Evolutionary conservation across 1,284 basidiomycete species (phyloP).

Genomic region (Cronartium ribicola): DNA sequence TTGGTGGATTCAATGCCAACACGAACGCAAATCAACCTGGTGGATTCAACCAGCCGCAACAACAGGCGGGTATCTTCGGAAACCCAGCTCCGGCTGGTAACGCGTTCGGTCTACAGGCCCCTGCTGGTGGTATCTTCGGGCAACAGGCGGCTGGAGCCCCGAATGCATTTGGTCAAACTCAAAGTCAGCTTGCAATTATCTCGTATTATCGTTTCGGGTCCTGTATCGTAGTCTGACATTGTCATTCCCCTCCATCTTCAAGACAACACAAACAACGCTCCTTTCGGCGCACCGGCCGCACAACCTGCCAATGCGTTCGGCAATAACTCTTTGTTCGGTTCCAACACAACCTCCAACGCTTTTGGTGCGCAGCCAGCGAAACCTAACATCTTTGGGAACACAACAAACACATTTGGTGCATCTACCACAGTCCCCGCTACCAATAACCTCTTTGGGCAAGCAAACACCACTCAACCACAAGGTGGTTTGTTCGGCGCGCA

Average conservation of each 20-base stretch:
- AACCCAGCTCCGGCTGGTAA: slow-evolving; percentile 6
- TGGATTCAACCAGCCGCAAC: slow-evolving; percentile 39
- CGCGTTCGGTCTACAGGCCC: slow-evolving; percentile 32
- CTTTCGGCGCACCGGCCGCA: slow-evolving; percentile 29
- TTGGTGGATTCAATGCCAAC: slow-evolving; percentile 27
- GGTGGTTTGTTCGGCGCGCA: slow-evolving; percentile 32
- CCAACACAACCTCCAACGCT: slow-evolving; percentile 21
- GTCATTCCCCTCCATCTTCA: neutral
- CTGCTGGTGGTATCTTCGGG: slow-evolving; percentile 35
- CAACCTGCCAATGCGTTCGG: slow-evolving; percentile 35
- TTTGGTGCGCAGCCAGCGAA: slow-evolving; percentile 35
- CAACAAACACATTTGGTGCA: slow-evolving; percentile 29
- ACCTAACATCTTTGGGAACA: slow-evolving; percentile 36
- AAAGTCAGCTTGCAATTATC: slow-evolving; percentile 7
- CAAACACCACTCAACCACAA: slow-evolving; percentile 27
- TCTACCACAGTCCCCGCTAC: slow-evolving; percentile 17
- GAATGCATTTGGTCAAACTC: slow-evolving; percentile 33
- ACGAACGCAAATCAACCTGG: slow-evolving; percentile 17
- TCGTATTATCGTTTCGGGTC: neutral
- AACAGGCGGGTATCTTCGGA: slow-evolving; percentile 7
- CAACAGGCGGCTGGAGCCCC: slow-evolving; percentile 20
- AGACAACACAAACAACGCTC: slow-evolving; percentile 6
- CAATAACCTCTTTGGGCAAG: slow-evolving; percentile 36
- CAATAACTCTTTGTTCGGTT: slow-evolving; percentile 19
- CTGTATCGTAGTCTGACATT: neutral